These are phyloP conservation scores for Fusarium austroafricanum DNA, from an alignment of 2,329 filamentous ascomycete genomes.

Conservation along the genomic window DNA sequence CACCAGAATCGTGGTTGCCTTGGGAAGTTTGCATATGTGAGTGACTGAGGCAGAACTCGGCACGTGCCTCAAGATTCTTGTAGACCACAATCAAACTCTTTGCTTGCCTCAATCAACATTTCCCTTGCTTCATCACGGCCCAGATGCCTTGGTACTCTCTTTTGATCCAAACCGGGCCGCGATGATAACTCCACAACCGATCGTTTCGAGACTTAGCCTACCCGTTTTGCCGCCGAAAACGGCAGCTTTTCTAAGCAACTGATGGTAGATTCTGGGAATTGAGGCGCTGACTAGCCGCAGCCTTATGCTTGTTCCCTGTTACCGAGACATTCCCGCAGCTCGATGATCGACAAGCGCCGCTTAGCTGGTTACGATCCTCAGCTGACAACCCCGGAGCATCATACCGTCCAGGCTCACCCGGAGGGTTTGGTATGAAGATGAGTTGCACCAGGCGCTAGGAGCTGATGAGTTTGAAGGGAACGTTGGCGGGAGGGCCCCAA, in stretches of 20 bases:
- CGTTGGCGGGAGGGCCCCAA: neutral
- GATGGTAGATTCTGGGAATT: constrained; percentile 6
- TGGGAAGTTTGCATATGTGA: no score
- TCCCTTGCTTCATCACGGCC: neutral
- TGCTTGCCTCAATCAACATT: neutral
- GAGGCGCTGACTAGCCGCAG: constrained; percentile 12
- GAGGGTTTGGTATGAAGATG: neutral
- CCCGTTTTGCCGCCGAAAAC: constrained; percentile 20
- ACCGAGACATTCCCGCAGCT: constrained; percentile 8
- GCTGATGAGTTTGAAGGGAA: neutral
- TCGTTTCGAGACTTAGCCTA: neutral
- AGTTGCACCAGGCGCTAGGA: neutral
- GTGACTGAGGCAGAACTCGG: neutral
- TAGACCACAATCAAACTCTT: neutral
- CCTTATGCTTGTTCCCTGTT: neutral
- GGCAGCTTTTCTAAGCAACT: neutral
- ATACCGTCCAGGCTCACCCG: neutral
- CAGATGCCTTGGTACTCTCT: neutral
- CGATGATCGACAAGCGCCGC: constrained; percentile 5
- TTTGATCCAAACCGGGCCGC: neutral
- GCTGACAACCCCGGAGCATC: constrained; percentile 5
- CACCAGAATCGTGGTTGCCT: neutral
- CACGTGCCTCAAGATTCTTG: neutral
- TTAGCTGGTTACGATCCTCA: neutral
- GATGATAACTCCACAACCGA: constrained; percentile 21